Evolutionary conservation across 2,329 filamentous ascomycete genomes (phyloP).

Genomic region (Pseudogymnoascus sp.): DNA sequence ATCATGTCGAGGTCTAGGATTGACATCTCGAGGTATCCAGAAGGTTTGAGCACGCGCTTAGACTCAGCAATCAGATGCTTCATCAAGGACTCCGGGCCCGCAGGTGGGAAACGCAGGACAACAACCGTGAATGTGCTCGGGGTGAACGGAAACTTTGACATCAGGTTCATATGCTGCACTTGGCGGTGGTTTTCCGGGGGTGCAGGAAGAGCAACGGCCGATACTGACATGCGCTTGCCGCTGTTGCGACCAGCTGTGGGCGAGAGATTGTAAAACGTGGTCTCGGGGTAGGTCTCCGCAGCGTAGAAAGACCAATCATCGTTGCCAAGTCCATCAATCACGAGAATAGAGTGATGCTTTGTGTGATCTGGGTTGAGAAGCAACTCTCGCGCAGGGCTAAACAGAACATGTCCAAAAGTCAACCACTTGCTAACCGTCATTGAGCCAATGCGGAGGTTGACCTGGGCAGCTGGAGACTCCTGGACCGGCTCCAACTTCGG

Average conservation of each 20-base stretch:
- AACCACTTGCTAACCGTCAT: conserved; percentile 85
- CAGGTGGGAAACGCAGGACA: conserved; percentile 67
- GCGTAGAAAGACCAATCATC: conserved; percentile 84
- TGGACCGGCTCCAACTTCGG: conserved; percentile 16
- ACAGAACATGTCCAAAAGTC: conserved; percentile 73
- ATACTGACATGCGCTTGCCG: conserved; percentile 24
- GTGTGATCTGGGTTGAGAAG: conserved; percentile 31
- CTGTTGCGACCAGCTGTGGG: conserved; percentile 41
- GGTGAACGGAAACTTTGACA: conserved; percentile 63
- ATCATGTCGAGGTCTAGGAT: conserved; percentile 73
- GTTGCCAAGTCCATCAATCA: conserved; percentile 78
- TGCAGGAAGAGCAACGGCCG: conserved; percentile 40
- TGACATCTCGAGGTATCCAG: conserved; percentile 69
- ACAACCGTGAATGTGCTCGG: conserved; percentile 67
- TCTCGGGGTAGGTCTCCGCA: conserved; percentile 66
- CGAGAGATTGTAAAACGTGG: conserved; percentile 69
- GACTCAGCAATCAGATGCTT: conserved; percentile 65
- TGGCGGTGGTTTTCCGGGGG: conserved; percentile 66
- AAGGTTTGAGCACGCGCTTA: conserved; percentile 67
- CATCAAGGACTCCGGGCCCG: conserved; percentile 59
- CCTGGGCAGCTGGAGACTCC: conserved; percentile 53
- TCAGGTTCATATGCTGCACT: conserved; percentile 50
- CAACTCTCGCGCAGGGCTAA: conserved; percentile 66
- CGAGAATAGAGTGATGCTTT: conserved; percentile 58
- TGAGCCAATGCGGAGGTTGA: conserved; percentile 69